Base-by-base conservation (phyloP, 345 rosid species). In the Ailanthus altissimus region DNA sequence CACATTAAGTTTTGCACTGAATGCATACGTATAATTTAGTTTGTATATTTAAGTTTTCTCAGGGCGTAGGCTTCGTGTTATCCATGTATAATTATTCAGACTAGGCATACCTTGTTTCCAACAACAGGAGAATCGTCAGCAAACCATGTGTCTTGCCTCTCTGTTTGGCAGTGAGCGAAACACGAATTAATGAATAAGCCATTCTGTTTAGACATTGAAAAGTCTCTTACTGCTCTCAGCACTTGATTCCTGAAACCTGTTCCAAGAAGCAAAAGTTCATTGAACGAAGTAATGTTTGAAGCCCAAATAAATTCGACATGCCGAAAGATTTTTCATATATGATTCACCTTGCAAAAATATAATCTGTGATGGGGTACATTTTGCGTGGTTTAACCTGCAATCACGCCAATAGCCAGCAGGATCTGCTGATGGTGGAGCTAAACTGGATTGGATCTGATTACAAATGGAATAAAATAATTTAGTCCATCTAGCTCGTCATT, bases 111-210 rank as follows among this genome's bases (percentile, higher is more conserved):
- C 97, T 90, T 94, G 78, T 87, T 89, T 40, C 85, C 83, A 6
- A 91, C 81, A 60, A 87, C 86, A 13, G 97, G 99, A 78, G 99
- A 92, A 85, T 91, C 73, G 49, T 91, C 91, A 0, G 95, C 91
- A 16, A 92, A 94, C 99, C 99, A 96, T 46, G 99, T 92, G 70
- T 96, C 97, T 80, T 91, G 98, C 77, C 95, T 90, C 84, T 96
- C 99, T 7, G 97, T 79, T 83, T 96, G 98, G 86, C 97, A 96
- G 75, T 96, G 99, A 81, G 97, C 92, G 56, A 96, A 96, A 74
- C 97, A 94, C 3, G 99, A 96, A 75, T 96, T 96, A 82, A 96
- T 89, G 79, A 94, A 96, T 61, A 91, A 66, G 15, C 99, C 98
- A 18, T 94, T 92, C 73, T 88, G 78, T 79, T 82, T 87, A 20